Evolutionary conservation across 1,284 basidiomycete species (phyloP).

Genomic region (Dichomitus squalens): DNA sequence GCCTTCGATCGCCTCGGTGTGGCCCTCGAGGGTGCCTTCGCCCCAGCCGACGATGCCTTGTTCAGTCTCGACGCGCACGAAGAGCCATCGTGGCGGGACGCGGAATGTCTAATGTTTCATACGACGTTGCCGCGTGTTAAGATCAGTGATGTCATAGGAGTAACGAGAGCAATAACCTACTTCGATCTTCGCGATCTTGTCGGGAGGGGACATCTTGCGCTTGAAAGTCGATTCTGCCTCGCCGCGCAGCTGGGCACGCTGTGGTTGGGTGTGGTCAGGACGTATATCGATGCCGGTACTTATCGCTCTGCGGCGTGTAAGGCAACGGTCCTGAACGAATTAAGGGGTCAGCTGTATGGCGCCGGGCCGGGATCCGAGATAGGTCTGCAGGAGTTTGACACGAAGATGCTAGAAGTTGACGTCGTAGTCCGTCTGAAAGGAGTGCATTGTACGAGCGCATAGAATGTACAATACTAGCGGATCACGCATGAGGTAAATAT

Average conservation of each 20-base stretch:
- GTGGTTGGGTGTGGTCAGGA: slow-evolving; percentile 96
- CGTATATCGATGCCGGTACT: slow-evolving; percentile 14
- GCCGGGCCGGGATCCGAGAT: no score
- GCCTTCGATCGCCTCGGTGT: slow-evolving; percentile 79
- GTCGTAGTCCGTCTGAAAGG: not conserved
- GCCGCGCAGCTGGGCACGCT: not conserved
- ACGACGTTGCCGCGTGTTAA: no score
- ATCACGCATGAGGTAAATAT: not conserved
- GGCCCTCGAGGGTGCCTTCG: slow-evolving; percentile 67
- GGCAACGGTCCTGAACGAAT: not conserved
- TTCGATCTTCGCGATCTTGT: slow-evolving; percentile 28
- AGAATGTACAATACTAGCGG: not conserved
- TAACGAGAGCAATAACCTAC: slow-evolving; percentile 3
- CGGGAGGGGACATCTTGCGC: slow-evolving; percentile 7
- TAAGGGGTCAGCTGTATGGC: no score
- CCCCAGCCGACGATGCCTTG: slow-evolving; percentile 75
- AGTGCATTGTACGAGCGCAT: not conserved
- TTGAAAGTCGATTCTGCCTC: not conserved
- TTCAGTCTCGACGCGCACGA: slow-evolving; percentile 72
- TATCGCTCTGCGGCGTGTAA: not conserved
- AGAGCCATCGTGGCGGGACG: slow-evolving; percentile 76
- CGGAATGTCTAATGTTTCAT: slow-evolving; percentile 54
- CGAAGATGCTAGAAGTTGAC: not conserved
- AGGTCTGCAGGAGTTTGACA: not conserved
- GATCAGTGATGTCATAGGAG: not conserved